A percentile compares a stretch with the other conserved stretches of the same genome.
phyloP scores from a whole-genome alignment of 345 rosid species.

The Arabidopsis arenosa region DNA sequence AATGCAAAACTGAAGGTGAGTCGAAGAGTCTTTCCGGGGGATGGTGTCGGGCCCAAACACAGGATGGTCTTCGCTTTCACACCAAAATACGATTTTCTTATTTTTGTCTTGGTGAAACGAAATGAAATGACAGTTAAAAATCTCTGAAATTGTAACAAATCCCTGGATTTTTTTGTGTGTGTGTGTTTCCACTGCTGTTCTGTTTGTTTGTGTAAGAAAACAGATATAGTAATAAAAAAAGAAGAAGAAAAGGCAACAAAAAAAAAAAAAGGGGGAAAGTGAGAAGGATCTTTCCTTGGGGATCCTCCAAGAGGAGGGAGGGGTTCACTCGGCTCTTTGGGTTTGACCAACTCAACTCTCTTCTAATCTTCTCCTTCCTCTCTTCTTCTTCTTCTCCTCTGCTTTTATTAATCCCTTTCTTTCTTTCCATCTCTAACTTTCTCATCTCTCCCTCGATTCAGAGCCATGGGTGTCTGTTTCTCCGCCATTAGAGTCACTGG shows the following conservation, averaged over 20 bases:
- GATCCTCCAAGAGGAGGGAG: too few relatives aligned
- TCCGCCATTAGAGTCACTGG: slow-evolving; percentile 60
- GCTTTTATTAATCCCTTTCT: slow-evolving; percentile 18
- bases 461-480: slow-evolving; percentile 46
- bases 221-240: neutral
- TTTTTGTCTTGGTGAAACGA: neutral
- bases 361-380: slow-evolving; percentile 44
- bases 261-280: slow-evolving; percentile 27
- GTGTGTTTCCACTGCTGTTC: too few relatives aligned
- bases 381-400: slow-evolving; percentile 42
- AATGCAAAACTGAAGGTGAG: neutral
- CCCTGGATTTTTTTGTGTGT: too few relatives aligned
- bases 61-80: slow-evolving; percentile 14
- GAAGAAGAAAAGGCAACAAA: neutral
- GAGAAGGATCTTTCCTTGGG: slow-evolving; percentile 18
- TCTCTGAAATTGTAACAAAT: too few relatives aligned
- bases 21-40: slow-evolving; percentile 1
- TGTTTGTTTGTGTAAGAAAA: too few relatives aligned
- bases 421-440: too few relatives aligned
- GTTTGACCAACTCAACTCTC: slow-evolving; percentile 48
- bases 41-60: slow-evolving; percentile 11
- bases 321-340: slow-evolving; percentile 39
- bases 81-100: neutral
- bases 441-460: neutral
- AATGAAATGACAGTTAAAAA: neutral